A percentile compares a stretch with the other conserved stretches of the same genome.
Conservation (phyloP, 176 grass and related monocot genomes). For the Musa troglodytarum region DNA sequence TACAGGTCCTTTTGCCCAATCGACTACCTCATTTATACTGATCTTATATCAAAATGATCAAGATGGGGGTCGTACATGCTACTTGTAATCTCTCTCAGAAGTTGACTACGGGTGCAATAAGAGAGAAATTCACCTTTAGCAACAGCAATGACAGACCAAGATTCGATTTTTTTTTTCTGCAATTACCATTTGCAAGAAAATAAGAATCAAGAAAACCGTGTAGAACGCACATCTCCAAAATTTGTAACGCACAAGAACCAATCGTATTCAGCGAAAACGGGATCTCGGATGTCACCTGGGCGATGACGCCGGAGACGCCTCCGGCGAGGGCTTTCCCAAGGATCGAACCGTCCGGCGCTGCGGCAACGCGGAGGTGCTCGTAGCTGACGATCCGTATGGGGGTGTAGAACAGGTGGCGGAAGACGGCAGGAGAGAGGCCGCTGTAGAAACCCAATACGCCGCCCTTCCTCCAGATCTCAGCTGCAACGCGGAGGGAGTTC, state of each 20-base stretch:
- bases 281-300: slow-evolving; percentile 40
- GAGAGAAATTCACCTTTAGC: neutral
- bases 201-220: neutral
- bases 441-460: slow-evolving; percentile 40
- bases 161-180: neutral
- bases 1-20: too few species aligned
- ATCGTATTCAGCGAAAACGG: neutral
- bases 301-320: slow-evolving; percentile 50
- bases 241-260: neutral
- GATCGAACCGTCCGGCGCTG: slow-evolving; percentile 30
- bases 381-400: slow-evolving; percentile 73
- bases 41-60: neutral
- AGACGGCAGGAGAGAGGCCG: slow-evolving; percentile 58
- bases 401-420: slow-evolving; percentile 72
- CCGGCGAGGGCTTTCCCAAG: slow-evolving; percentile 53
- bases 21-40: neutral
- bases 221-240: neutral
- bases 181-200: neutral
- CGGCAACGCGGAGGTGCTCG: slow-evolving; percentile 47
- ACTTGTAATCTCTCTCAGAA: neutral
- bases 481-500: slow-evolving; percentile 37
- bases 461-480: slow-evolving; percentile 49
- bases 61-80: neutral
- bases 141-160: neutral
- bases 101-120: neutral